phyloP scores from a whole-genome alignment of 1,284 basidiomycete genomes.

The Trametes versicolor region DNA sequence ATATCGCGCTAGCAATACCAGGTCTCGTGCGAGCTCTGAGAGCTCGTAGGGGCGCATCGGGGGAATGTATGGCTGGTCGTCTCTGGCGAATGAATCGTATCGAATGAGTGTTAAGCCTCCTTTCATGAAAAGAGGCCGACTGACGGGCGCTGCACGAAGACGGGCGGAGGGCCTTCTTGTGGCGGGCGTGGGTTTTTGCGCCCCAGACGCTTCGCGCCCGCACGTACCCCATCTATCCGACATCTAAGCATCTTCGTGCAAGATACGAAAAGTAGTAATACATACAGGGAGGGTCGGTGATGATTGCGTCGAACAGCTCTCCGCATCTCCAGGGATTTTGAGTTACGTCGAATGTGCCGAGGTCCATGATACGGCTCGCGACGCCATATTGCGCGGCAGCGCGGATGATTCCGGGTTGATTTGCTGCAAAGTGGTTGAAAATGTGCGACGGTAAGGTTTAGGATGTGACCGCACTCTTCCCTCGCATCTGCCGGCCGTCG shows the following conservation, averaged over 20 bases:
- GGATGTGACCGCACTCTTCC: conserved; percentile 69
- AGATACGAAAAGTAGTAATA: background rate
- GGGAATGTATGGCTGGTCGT: conserved; percentile 79
- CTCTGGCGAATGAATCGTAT: conserved; percentile 44
- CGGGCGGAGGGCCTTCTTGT: conserved; percentile 23
- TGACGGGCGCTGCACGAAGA: conserved; percentile 39
- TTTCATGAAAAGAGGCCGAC: conserved; percentile 13
- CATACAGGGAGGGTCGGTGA: conserved; percentile 94
- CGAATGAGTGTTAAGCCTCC: background rate
- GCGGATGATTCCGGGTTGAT: conserved; percentile 75
- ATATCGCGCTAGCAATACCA: conserved; percentile 86
- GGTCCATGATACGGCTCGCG: conserved; percentile 79
- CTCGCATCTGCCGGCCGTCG: conserved; percentile 96
- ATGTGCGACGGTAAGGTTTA: background rate
- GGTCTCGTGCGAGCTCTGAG: conserved; percentile 84
- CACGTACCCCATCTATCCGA: conserved; percentile 87
- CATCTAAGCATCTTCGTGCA: background rate
- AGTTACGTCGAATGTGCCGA: conserved; percentile 92
- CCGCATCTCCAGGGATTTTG: conserved; percentile 90
- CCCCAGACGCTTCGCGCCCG: conserved; percentile 95
- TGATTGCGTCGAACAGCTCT: conserved; percentile 92
- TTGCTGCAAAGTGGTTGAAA: conserved; percentile 49
- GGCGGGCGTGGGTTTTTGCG: conserved; percentile 62
- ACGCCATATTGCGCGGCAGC: conserved; percentile 91
- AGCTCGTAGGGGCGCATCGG: conserved; percentile 95